Percentiles rank a stretch among this genome's conserved stretches.
These are phyloP conservation scores for Colletotrichum endophyticum DNA, from an alignment of 2,329 filamentous ascomycete genomes.

Conservation along the genomic window DNA sequence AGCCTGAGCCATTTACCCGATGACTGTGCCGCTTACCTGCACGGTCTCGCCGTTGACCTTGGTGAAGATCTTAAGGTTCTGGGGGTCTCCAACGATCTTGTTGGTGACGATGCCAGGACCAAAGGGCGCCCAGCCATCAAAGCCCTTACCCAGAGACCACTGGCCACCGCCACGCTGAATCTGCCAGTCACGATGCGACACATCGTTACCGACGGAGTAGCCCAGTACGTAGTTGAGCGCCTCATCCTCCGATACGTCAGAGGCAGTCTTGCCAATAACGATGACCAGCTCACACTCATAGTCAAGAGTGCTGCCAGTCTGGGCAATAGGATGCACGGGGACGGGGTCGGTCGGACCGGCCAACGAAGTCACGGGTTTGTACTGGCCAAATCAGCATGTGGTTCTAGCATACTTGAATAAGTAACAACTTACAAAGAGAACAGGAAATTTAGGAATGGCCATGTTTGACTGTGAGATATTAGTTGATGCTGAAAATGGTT, in stretches of 20 bases:
- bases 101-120: slow-evolving; percentile 73
- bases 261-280: slow-evolving; percentile 71
- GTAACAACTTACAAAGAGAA: slow-evolving; percentile 65
- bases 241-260: slow-evolving; percentile 66
- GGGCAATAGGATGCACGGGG: slow-evolving; percentile 68
- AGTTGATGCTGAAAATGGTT: background rate
- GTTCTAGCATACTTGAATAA: no score
- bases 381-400: slow-evolving; percentile 37
- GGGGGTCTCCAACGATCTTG: slow-evolving; percentile 60
- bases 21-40: slow-evolving; percentile 44
- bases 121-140: slow-evolving; percentile 77
- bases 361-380: slow-evolving; percentile 72
- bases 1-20: background rate
- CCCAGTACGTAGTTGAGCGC: slow-evolving; percentile 78
- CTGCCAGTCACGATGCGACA: slow-evolving; percentile 83
- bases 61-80: slow-evolving; percentile 60
- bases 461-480: slow-evolving; percentile 56
- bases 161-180: slow-evolving; percentile 70
- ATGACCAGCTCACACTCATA: slow-evolving; percentile 83
- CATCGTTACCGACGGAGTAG: slow-evolving; percentile 78
- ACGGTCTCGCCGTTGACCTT: slow-evolving; percentile 63
- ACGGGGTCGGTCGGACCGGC: slow-evolving; percentile 69
- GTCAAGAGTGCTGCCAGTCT: slow-evolving; percentile 70
- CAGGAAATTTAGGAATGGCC: slow-evolving; percentile 72
- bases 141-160: slow-evolving; percentile 76